Evolutionary conservation across 1,284 basidiomycete species (phyloP), one percentile per base, ranked within the genome.

Genomic region (Tremellales sp.): DNA sequence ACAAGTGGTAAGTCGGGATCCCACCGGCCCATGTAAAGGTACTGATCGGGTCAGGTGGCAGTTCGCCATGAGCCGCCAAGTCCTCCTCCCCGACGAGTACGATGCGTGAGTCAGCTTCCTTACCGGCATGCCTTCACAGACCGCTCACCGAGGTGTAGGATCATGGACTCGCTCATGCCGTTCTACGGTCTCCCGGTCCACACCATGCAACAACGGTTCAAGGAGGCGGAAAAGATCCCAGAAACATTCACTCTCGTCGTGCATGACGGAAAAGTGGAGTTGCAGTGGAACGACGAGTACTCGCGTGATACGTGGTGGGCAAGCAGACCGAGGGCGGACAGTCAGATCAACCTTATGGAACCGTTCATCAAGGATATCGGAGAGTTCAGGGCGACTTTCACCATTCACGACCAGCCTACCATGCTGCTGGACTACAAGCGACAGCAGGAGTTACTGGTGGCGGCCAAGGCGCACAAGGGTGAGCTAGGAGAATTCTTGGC

Each of bases 241-340:
- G 74, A 76, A 50, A 76, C 74, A 0, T 76, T 71, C 52, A 75
- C 74, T 8, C 54, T 76, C 26, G 67, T 76, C 35, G 62, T 74
- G 15, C 62, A 68, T 44, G 64, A 72, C 43, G 69, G 70, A 26
- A 73, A 71, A 47, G 70, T 75, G 10, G 73, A 72, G 53, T 54
- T 75, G 13, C 67, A 75, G 52, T 76, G 74, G 74, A 76, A 76
- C 59, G 74, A 76, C 57, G 61, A 72, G 37, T 75, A 75, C 45
- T 69, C 71, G 4, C 54, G 73, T 40, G 68, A 75, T 48, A 66
- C 53, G 13, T 74, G 72, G 72, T 69, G 68, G 64, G 66, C 67
- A 5, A 64, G 64, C 19, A 46, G 72, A 43, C 59, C 64, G 1
- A 59, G 74, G 39, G 73, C 72, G 6, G 74, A 76, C 51, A 58